These are phyloP conservation scores for Alternaria ethzedia DNA, from an alignment of 2,329 filamentous ascomycete genomes.

Conservation along the genomic window DNA sequence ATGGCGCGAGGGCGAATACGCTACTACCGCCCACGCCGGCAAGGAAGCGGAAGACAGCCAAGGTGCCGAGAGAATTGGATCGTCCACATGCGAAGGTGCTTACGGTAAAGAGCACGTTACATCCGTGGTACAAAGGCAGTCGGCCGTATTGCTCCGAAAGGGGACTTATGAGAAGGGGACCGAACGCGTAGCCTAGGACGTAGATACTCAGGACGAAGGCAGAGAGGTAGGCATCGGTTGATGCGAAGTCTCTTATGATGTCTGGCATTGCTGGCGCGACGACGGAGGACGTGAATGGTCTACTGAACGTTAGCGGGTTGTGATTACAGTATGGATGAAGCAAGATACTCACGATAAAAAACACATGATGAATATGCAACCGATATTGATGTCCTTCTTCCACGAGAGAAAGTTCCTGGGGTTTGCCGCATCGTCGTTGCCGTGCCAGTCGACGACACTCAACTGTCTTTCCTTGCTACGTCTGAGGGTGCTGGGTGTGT, in stretches of 20 bases:
- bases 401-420: slow-evolving; percentile 36
- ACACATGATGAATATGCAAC: slow-evolving; percentile 38
- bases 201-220: slow-evolving; percentile 33
- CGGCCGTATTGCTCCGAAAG: slow-evolving; percentile 38
- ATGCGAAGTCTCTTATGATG: slow-evolving; percentile 21
- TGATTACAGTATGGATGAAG: background rate
- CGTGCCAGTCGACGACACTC: slow-evolving; percentile 22
- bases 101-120: slow-evolving; percentile 64
- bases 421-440: slow-evolving; percentile 30
- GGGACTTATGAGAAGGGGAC: slow-evolving; percentile 34
- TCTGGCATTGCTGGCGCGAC: slow-evolving; percentile 34
- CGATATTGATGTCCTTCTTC: slow-evolving; percentile 32
- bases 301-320: background rate
- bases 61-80: slow-evolving; percentile 50
- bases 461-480: background rate
- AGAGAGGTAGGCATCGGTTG: slow-evolving; percentile 22
- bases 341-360: background rate
- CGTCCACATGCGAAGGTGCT: slow-evolving; percentile 62
- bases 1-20: slow-evolving; percentile 26
- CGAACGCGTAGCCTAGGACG: slow-evolving; percentile 36
- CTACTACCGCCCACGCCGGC: slow-evolving; percentile 25
- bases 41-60: slow-evolving; percentile 60
- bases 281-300: slow-evolving; percentile 32
- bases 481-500: background rate
- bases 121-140: slow-evolving; percentile 57